Conservation (phyloP, 306 rosid genomes). For the Psophocarpus tetragonolobus region DNA sequence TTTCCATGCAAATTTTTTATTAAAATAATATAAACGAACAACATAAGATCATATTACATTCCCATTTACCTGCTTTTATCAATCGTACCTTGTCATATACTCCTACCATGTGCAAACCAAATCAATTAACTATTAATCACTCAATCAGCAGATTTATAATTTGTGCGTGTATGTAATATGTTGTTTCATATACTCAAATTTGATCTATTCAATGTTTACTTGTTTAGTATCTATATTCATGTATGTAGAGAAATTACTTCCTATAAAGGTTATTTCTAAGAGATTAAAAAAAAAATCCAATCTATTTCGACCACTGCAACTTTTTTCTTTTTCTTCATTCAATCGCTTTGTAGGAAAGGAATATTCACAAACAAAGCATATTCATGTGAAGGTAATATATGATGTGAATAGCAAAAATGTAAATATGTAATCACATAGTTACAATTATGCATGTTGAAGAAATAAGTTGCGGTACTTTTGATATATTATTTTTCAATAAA, state of each 20-base stretch:
- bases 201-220: neutral
- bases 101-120: constrained; percentile 17
- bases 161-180: neutral
- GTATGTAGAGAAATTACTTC: neutral
- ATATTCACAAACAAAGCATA: neutral
- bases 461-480: neutral
- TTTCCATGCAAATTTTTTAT: constrained; percentile 49
- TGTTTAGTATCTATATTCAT: neutral
- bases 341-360: neutral
- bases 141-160: neutral
- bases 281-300: neutral
- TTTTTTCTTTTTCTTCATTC: neutral
- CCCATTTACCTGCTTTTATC: neutral
- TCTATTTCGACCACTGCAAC: neutral
- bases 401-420: neutral
- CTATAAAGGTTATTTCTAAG: neutral
- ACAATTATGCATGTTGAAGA: neutral
- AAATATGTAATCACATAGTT: neutral
- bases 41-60: too few relatives aligned
- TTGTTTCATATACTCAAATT: neutral
- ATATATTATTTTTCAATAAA: neutral
- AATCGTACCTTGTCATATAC: neutral
- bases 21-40: too few relatives aligned
- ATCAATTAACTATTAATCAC: neutral
- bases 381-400: neutral